A percentile compares a stretch with the other conserved stretches of the same genome.
phyloP scores from a whole-genome alignment of 495 filamentous ascomycete species.

The Penicillium argentinense region DNA sequence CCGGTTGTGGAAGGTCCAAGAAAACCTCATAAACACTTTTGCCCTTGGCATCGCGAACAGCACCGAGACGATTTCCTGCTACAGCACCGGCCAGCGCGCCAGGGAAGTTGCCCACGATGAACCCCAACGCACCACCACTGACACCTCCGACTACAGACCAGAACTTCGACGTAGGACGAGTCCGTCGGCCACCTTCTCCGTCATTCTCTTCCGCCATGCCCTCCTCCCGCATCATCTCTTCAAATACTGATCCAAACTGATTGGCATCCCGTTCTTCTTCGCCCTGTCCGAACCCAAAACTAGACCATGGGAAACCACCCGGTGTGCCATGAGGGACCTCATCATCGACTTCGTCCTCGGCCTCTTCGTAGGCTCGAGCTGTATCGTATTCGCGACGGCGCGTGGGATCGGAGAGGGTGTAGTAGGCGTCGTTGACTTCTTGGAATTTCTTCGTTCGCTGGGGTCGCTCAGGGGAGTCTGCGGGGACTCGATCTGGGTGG shows the following conservation, averaged over 20 bases:
- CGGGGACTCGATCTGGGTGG: constrained; percentile 88
- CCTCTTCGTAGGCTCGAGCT: constrained; percentile 56
- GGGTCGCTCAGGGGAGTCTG: constrained; percentile 80
- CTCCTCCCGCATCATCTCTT: constrained; percentile 97
- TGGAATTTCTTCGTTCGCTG: constrained; percentile 88
- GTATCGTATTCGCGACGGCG: constrained; percentile 89
- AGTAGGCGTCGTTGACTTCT: constrained; percentile 97
- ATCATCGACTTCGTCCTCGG: constrained; percentile 56
- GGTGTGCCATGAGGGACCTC: constrained; percentile 52
- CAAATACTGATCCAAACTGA: constrained; percentile 90
- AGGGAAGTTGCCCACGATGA: constrained; percentile 90
- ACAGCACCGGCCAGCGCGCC: constrained; percentile 88
- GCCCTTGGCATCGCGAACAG: constrained; percentile 82
- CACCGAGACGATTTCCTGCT: constrained; percentile 86
- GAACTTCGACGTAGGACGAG: constrained; percentile 66
- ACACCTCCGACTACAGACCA: constrained; percentile 85
- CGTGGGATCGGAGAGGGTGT: constrained; percentile 77
- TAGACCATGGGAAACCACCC: constrained; percentile 59
- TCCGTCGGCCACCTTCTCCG: constrained; percentile 24
- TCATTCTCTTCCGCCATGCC: constrained; percentile 72
- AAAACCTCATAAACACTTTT: constrained; percentile 97
- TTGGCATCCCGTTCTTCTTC: constrained; percentile 59
- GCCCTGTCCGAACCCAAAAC: constrained; percentile 57
- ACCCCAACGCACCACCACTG: constrained; percentile 87
- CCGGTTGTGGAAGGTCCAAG: constrained; percentile 72